phyloP scores from a whole-genome alignment of 352 stramenopile genomes.

The Pythium brassicae region DNA sequence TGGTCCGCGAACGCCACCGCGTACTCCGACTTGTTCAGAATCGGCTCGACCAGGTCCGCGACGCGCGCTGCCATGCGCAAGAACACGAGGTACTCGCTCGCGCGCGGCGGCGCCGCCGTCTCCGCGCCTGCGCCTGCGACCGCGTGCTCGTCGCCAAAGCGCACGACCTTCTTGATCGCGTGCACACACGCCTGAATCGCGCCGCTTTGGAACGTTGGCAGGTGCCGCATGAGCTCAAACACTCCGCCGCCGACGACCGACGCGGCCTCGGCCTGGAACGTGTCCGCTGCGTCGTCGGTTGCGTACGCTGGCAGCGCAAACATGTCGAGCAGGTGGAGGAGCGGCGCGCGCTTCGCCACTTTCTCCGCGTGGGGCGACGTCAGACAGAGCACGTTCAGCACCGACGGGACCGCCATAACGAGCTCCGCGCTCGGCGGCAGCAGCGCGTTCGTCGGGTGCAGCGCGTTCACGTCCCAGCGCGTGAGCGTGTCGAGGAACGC shows the following conservation, averaged over 20 bases:
- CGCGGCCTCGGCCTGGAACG: conserved; percentile 91
- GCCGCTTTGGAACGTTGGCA: conserved; percentile 81
- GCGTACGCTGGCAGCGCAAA: conserved; percentile 91
- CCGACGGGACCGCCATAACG: conserved; percentile 92
- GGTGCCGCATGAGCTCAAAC: conserved; percentile 96
- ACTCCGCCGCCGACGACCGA: conserved; percentile 91
- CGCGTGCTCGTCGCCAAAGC: conserved; percentile 64
- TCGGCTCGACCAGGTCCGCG: conserved; percentile 91
- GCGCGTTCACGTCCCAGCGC: conserved; percentile 59
- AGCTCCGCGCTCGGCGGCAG: conserved; percentile 89
- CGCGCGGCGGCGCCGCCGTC: too few species aligned
- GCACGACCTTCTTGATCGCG: conserved; percentile 88
- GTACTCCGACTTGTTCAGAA: conserved; percentile 93
- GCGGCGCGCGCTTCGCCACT: conserved; percentile 88
- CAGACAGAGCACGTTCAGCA: conserved; percentile 91
- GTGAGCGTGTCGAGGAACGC: conserved; percentile 92
- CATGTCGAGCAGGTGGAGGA: conserved; percentile 88
- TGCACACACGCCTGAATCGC: conserved; percentile 87
- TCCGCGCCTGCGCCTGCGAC: conserved; percentile 1
- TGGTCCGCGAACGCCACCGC: conserved; percentile 87
- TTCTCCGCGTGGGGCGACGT: conserved; percentile 90
- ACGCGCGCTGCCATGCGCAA: conserved; percentile 78
- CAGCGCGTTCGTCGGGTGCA: conserved; percentile 46
- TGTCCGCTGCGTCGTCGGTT: conserved; percentile 74
- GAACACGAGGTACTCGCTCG: conserved; percentile 29